These are phyloP conservation scores for Thermothelomyces thermophilus DNA, from an alignment of 2,329 filamentous ascomycete species.

Conservation along the genomic window DNA sequence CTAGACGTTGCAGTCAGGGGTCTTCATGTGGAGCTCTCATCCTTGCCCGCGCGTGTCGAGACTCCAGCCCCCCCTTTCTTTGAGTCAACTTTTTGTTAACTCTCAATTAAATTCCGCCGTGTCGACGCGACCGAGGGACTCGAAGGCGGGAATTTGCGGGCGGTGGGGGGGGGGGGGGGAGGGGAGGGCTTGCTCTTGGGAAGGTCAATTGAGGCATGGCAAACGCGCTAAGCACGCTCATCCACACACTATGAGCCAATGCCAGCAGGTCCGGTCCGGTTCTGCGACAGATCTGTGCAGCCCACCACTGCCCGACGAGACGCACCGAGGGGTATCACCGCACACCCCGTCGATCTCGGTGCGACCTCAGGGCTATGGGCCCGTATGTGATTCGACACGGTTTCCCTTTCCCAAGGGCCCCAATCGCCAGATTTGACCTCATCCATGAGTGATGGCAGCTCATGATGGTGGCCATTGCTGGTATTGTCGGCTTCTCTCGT, in stretches of 20 bases:
- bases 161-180: too few relatives aligned
- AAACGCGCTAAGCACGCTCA: constrained; percentile 16
- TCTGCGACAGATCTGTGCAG: constrained; percentile 4
- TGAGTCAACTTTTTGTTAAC: background rate
- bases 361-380: background rate
- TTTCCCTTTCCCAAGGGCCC: background rate
- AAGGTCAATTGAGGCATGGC: constrained; percentile 6
- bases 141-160: too few relatives aligned
- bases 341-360: constrained; percentile 12
- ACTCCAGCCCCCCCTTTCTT: constrained; percentile 13
- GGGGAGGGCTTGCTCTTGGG: too few relatives aligned
- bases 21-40: constrained; percentile 10
- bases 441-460: background rate
- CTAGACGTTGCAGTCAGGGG: constrained; percentile 9
- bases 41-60: constrained; percentile 2
- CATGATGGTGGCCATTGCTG: background rate
- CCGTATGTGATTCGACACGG: background rate
- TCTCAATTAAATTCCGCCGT: background rate
- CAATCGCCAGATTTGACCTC: background rate
- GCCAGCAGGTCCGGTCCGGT: background rate
- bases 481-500: too few relatives aligned
- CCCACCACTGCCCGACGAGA: constrained; percentile 17
- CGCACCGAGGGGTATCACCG: constrained; percentile 11
- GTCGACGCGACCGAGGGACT: background rate
- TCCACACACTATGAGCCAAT: constrained; percentile 6